Conservation (phyloP, 202 grass and related monocot species). For the Eragrostis tef region DNA sequence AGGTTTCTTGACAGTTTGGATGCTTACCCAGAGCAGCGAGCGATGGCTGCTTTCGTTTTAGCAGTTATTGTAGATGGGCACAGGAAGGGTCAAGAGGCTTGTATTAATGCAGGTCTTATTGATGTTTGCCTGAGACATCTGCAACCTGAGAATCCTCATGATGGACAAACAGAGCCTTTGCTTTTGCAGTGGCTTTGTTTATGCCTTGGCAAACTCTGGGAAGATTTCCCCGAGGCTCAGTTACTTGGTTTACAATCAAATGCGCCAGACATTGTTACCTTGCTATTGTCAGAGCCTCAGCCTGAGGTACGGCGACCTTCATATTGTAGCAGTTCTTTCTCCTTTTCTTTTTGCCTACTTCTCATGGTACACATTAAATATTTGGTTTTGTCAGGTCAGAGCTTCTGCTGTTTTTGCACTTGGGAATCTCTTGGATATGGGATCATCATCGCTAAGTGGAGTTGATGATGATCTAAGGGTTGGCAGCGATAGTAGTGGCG, state of each 20-base stretch:
- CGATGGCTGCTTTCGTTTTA: conserved; percentile 96
- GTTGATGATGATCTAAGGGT: conserved; percentile 79
- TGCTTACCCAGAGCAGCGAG: conserved; percentile 92
- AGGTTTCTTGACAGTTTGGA: conserved; percentile 93
- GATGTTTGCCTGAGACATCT: conserved; percentile 87
- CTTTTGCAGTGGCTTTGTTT: conserved; percentile 99
- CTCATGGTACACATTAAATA: conserved; percentile 36
- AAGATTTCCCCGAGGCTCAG: conserved; percentile 87
- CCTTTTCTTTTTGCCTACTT: conserved; percentile 39
- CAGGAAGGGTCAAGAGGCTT: conserved; percentile 85
- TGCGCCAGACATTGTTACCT: conserved; percentile 59
- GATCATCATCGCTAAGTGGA: conserved; percentile 60
- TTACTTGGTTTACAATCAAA: conserved; percentile 68
- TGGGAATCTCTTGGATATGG: conserved; percentile 83
- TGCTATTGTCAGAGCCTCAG: conserved; percentile 73
- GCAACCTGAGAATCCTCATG: conserved; percentile 67
- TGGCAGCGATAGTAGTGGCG: conserved; percentile 68
- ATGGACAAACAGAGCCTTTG: conserved; percentile 77
- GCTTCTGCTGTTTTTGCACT: conserved; percentile 94
- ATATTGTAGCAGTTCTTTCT: conserved; percentile 26
- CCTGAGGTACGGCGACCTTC: conserved; percentile 71
- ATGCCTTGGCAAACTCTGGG: conserved; percentile 97
- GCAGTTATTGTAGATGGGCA: conserved; percentile 94
- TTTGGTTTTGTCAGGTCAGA: conserved; percentile 81
- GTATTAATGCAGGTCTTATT: conserved; percentile 72